These are phyloP conservation scores for Diaporthe capsici DNA, from an alignment of 2,329 filamentous ascomycete species.

Conservation along the genomic window DNA sequence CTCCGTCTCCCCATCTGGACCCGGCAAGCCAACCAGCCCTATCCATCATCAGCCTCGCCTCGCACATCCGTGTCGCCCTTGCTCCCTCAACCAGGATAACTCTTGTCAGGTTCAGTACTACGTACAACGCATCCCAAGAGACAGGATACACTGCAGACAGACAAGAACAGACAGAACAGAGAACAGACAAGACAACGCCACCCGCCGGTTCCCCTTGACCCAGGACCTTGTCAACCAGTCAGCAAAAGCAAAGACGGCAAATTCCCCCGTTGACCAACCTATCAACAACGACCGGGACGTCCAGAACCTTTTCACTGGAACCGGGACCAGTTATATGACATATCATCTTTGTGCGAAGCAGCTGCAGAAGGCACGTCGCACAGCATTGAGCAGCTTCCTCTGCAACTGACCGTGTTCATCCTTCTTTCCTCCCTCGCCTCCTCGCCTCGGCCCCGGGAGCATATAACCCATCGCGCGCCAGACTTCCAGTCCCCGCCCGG, in stretches of 20 bases:
- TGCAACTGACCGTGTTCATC: constrained; percentile 16
- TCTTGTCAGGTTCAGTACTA: constrained; percentile 25
- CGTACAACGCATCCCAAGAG: constrained; percentile 11
- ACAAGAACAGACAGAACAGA: neutral
- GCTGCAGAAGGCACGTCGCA: constrained; percentile 32
- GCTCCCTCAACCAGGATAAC: constrained; percentile 1
- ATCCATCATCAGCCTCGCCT: constrained; percentile 31
- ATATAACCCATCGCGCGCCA: constrained; percentile 10
- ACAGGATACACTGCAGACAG: neutral
- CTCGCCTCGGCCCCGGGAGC: neutral
- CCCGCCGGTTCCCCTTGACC: neutral
- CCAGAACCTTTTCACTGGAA: constrained; percentile 24
- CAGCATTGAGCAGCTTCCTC: neutral
- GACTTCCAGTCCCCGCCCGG: neutral
- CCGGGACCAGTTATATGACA: constrained; percentile 36
- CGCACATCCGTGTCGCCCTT: constrained; percentile 3
- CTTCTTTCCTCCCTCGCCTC: constrained; percentile 8
- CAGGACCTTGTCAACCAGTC: constrained; percentile 12
- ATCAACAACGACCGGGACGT: constrained; percentile 2
- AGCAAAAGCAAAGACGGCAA: constrained; percentile 25
- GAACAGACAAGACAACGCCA: neutral
- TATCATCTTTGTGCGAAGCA: constrained; percentile 28
- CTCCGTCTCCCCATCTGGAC: constrained; percentile 1
- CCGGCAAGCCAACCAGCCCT: constrained; percentile 18
- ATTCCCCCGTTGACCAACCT: constrained; percentile 25